Conservation (phyloP, 495 filamentous ascomycete genomes). For the Neurospora sublineolata region DNA sequence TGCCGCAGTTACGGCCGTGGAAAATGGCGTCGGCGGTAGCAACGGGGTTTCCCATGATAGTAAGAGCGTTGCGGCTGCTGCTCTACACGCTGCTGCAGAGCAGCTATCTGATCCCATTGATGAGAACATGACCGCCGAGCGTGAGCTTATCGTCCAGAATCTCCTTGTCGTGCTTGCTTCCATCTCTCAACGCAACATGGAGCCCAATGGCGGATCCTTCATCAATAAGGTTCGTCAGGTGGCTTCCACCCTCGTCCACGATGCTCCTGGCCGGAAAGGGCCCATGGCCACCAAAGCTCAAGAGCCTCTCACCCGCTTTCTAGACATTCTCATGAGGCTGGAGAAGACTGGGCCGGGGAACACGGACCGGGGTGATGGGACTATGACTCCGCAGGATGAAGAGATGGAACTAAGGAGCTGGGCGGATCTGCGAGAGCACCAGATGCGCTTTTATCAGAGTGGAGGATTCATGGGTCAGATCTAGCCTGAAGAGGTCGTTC, state of each 20-base stretch:
- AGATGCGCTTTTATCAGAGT: conserved; percentile 54
- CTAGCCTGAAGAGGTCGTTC: neutral
- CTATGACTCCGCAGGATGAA: conserved; percentile 44
- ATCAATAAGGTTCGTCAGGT: conserved; percentile 64
- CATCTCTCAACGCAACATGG: conserved; percentile 69
- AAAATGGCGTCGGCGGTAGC: conserved; percentile 13
- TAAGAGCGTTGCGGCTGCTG: conserved; percentile 16
- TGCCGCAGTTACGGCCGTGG: conserved; percentile 2
- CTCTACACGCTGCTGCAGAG: conserved; percentile 11
- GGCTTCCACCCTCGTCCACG: conserved; percentile 60
- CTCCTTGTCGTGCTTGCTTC: conserved; percentile 56
- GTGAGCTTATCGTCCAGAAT: conserved; percentile 63
- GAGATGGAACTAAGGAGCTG: conserved; percentile 62
- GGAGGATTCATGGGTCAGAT: conserved; percentile 39
- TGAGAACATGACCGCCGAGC: conserved; percentile 51
- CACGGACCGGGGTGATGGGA: conserved; percentile 6
- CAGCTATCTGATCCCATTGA: conserved; percentile 28
- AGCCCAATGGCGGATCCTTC: conserved; percentile 67
- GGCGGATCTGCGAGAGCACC: conserved; percentile 63
- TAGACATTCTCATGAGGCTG: conserved; percentile 59
- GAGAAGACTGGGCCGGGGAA: conserved; percentile 40
- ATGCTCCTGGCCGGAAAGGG: conserved; percentile 45
- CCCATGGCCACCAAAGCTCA: conserved; percentile 45
- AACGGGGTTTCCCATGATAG: conserved; percentile 3
- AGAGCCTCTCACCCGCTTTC: conserved; percentile 53